Evolutionary conservation across 306 rosid species (phyloP), one percentile per base, ranked within the genome.

Genomic region (Vigna trinervia): DNA sequence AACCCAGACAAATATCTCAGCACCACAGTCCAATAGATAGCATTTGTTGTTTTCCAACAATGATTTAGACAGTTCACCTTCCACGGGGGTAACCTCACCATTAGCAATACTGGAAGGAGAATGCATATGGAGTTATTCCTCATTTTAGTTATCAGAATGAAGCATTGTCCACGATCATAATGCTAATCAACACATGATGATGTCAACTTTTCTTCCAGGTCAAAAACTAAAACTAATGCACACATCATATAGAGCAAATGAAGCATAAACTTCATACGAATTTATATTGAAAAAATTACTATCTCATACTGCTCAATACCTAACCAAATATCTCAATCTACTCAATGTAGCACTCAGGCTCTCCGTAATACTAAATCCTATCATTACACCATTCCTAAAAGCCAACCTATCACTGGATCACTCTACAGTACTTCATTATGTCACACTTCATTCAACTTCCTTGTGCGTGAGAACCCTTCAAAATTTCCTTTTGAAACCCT

Each of bases 1-100:
- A 82, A 92, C 88, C 99, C 99, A 95, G 77, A 91, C 77, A 84
- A 89, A 95, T 57, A 95, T 68, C 85, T 92, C 99, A 46, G 92
- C 84, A 70, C 99, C 99, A 56, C 96, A 86, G 87, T 92, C 99
- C 85, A 95, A 73, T 59, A 95, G 59, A 87, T 92, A 95, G 81
- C 98, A 91, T 73, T 87, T 89, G 81, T 88, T 92, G 84, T 92
- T 95, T 87, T 92, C 98, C 88, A 95, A 74, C 79, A 87, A 57
- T 81, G 98, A 91, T 74, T 95, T 95, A 69, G 92, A 88, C 74
- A 91, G 87, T 79, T 91, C 98, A 52, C 90, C 94, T 65, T 92
- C 97, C 19, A 88, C 80, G 28, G 86, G 60, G 80, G 87, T 95
- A 68, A 86, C 88, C 81, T 90, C 93, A 56, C 96, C 92, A 52